Conservation (phyloP, 805 yeast genomes). For the Pichia exigua region DNA sequence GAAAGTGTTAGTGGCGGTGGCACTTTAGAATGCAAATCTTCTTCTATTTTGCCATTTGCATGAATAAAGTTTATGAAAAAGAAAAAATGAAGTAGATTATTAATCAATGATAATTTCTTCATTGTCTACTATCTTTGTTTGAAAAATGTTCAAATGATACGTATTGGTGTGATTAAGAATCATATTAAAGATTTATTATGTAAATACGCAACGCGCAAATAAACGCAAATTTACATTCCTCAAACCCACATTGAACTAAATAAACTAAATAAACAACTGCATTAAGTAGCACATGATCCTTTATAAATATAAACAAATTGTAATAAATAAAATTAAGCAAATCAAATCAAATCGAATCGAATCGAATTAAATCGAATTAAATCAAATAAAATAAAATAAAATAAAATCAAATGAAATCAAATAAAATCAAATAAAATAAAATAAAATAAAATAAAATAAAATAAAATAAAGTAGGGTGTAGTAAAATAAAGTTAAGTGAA, state of each 20-base stretch:
- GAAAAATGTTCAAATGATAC: background rate
- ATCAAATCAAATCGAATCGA: too few species aligned
- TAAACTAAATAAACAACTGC: background rate
- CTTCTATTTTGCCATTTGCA: background rate
- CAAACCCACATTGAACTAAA: background rate
- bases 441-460: too few species aligned
- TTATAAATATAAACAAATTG: background rate
- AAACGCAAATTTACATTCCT: background rate
- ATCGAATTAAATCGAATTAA: too few species aligned
- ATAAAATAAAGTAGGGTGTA: too few species aligned
- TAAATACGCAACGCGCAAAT: background rate
- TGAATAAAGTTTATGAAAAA: background rate
- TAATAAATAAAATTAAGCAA: background rate
- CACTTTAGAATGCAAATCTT: constrained; percentile 14
- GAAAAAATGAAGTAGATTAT: background rate
- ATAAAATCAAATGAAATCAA: background rate
- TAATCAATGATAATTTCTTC: background rate
- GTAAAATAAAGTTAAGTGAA: background rate
- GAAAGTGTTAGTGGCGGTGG: constrained; percentile 47
- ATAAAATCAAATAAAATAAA: background rate
- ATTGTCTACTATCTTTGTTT: background rate
- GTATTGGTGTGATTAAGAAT: too few species aligned
- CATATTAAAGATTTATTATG: background rate
- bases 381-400: too few species aligned
- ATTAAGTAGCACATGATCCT: background rate